Conservation (phyloP, 2,329 filamentous ascomycete genomes). For the Pseudomassariella vexata region DNA sequence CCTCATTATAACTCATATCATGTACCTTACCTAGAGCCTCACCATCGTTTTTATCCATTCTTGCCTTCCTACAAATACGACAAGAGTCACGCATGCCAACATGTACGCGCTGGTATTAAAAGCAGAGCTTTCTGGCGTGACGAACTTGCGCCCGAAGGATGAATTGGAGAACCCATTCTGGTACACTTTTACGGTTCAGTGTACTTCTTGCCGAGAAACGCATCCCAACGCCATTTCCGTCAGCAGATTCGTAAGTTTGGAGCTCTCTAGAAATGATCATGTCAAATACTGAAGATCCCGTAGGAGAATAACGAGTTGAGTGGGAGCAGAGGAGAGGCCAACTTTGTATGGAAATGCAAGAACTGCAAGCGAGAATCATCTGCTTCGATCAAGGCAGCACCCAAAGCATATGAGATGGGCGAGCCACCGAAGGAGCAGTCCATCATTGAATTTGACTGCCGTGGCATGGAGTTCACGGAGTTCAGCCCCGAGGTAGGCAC, state of each 20-base stretch:
- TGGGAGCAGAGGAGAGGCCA: slow-evolving; percentile 89
- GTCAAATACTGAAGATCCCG: too few species aligned
- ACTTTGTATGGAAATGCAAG: slow-evolving; percentile 99
- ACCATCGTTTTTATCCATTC: neutral
- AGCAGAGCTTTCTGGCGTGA: slow-evolving; percentile 73
- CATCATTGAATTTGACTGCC: slow-evolving; percentile 87
- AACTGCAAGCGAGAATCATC: slow-evolving; percentile 94
- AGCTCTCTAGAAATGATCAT: too few species aligned
- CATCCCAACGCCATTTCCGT: slow-evolving; percentile 84
- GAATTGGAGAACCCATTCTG: slow-evolving; percentile 79
- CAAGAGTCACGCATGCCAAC: too few species aligned
- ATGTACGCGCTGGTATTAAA: slow-evolving; percentile 65
- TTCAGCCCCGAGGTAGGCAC: slow-evolving; percentile 76
- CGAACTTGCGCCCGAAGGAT: slow-evolving; percentile 80
- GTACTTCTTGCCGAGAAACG: slow-evolving; percentile 90
- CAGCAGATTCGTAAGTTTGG: slow-evolving; percentile 80
- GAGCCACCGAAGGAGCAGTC: slow-evolving; percentile 72
- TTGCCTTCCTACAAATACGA: too few species aligned
- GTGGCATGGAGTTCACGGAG: slow-evolving; percentile 84
- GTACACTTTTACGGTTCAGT: slow-evolving; percentile 98
- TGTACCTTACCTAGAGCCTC: too few species aligned
- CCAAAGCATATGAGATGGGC: slow-evolving; percentile 63
- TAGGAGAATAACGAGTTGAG: slow-evolving; percentile 88
- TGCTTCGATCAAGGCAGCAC: slow-evolving; percentile 72
- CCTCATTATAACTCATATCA: too few species aligned